Evolutionary conservation across 129 eudicot genomes (phyloP), one percentile per base, ranked within the genome.

Genomic region (Calendula officinalis): DNA sequence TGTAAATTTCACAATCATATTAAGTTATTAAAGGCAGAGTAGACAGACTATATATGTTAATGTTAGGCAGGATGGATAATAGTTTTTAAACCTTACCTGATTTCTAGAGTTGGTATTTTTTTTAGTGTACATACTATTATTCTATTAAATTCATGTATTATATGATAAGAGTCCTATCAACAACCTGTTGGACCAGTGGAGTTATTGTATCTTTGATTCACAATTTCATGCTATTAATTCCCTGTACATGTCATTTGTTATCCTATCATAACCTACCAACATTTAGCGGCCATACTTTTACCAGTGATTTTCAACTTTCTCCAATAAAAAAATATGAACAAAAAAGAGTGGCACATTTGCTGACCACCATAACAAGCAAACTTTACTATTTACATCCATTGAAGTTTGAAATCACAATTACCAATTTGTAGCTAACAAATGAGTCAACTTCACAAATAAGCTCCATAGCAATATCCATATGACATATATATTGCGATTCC

Each of bases 191-290:
- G 7, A 47, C 16, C 52, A 47, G 22, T 47, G 22, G 17, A 4
- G 46, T 42, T n/a, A n/a, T n/a, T n/a, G n/a, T n/a, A n/a, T n/a
- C n/a, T n/a, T n/a, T n/a, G n/a, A n/a, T n/a, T n/a, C n/a, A n/a
- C n/a, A n/a, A n/a, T n/a, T n/a, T n/a, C n/a, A n/a, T n/a, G n/a
- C n/a, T n/a, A n/a, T n/a, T n/a, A n/a, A n/a, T n/a, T n/a, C n/a
- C n/a, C n/a, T n/a, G n/a, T n/a, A n/a, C n/a, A n/a, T n/a, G n/a
- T n/a, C n/a, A n/a, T n/a, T n/a, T 36, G 5, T 33, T 36, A 68
- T 9, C 59, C 57, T 34, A 63, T 8, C n/a, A 46, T 22, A 63
- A 48, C 55, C 16, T 8, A 44, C 66, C n/a, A n/a, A n/a, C n/a
- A n/a, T n/a, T n/a, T n/a, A 54, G n/a, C n/a, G n/a, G 12, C 49